These are phyloP conservation scores for Chlamydomonas urium DNA, from an alignment of 139 green algal genomes.

Conservation along the genomic window DNA sequence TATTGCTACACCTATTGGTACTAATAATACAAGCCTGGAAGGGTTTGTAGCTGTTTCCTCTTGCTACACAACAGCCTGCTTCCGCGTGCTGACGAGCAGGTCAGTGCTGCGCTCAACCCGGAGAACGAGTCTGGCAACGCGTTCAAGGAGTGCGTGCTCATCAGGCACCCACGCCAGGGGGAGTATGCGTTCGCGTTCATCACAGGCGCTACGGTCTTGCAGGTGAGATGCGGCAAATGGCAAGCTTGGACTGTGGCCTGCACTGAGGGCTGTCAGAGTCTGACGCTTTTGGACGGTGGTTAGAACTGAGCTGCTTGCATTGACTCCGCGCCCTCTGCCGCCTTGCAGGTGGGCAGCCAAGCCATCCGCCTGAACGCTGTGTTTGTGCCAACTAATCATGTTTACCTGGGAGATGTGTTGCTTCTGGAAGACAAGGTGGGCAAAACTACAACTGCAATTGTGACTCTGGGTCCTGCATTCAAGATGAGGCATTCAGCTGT, in stretches of 20 bases:
- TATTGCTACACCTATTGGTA: no score
- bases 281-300: not conserved
- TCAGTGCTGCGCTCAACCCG: slow-evolving; percentile 69
- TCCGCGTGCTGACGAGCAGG: slow-evolving; percentile 31
- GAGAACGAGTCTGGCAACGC: slow-evolving; percentile 69
- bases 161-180: slow-evolving; percentile 53
- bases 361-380: slow-evolving; percentile 55
- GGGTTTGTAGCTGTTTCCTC: no score
- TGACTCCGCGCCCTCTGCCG: not conserved
- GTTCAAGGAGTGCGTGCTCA: slow-evolving; percentile 89
- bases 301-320: not conserved
- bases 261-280: not conserved
- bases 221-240: slow-evolving; percentile 39
- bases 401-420: slow-evolving; percentile 39
- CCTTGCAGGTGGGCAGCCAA: not conserved
- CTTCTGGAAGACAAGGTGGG: not conserved
- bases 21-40: no score
- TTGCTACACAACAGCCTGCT: no score
- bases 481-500: no score
- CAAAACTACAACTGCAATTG: no score
- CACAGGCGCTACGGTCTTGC: slow-evolving; percentile 76
- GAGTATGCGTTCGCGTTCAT: slow-evolving; percentile 93
- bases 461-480: no score
- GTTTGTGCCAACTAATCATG: slow-evolving; percentile 92
- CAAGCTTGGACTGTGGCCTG: not conserved